A percentile compares a stretch with the other conserved stretches of the same genome.
Evolutionary conservation across 495 filamentous ascomycete genomes (phyloP).

Genomic region (Hyaloscypha bicolor): DNA sequence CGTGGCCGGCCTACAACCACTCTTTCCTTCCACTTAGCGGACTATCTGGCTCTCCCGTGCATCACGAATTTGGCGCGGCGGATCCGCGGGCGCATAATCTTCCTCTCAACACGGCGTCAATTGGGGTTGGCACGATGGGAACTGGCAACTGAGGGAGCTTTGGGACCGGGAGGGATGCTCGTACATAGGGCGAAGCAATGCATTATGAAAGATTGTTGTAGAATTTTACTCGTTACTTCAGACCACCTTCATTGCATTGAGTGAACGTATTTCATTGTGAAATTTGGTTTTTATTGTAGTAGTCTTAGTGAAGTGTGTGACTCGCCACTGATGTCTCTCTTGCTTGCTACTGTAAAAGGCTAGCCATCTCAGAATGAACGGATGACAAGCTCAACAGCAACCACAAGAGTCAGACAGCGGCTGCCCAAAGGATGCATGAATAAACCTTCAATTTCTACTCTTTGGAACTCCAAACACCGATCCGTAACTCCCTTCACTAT

Average conservation of each 20-base stretch:
- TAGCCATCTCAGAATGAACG: background rate
- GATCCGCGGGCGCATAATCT: constrained; percentile 2
- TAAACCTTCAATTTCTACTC: background rate
- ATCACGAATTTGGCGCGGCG: constrained; percentile 2
- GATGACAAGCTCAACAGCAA: background rate
- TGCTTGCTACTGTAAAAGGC: background rate
- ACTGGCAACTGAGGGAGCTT: background rate
- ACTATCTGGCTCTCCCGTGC: constrained; percentile 3
- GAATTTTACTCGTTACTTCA: background rate
- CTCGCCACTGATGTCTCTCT: background rate
- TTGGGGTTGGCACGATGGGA: background rate
- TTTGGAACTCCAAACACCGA: constrained; percentile 13
- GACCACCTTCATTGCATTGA: background rate
- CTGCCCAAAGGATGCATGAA: background rate
- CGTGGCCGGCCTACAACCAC: background rate
- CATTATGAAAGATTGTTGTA: constrained; percentile 9
- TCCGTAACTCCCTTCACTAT: constrained; percentile 6
- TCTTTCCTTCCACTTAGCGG: constrained; percentile 3
- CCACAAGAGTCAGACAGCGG: background rate
- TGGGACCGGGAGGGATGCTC: background rate
- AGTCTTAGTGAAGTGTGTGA: background rate
- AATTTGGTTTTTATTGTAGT: background rate
- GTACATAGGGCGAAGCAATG: background rate
- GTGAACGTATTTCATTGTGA: background rate
- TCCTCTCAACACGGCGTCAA: background rate